Evolutionary conservation across 345 rosid species (phyloP), one percentile per base, ranked within the genome.

Genomic region (Psidium guajava): DNA sequence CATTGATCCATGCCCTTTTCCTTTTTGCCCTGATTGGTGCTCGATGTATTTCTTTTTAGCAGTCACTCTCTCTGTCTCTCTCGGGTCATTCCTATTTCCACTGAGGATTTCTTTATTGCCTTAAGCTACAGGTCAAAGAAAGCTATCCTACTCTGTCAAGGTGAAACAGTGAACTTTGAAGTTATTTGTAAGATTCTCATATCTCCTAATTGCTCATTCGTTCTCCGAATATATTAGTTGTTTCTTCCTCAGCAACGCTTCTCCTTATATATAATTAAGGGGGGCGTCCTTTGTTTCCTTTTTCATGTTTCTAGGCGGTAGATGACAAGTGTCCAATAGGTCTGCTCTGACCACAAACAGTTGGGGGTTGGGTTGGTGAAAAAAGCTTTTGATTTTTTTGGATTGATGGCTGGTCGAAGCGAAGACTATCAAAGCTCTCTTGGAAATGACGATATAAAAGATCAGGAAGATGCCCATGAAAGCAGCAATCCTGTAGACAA

Each of bases 401-500:
- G 27, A 44, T 58, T 42, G 56, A 87, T 87, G 89, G 87, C 86
- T 82, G 85, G 56, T 64, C 57, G 84, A 81, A 82, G 83, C 42
- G 84, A 87, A 80, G 83, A 77, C 69, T 54, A 87, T 64, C 86
- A 18, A 84, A 32, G 18, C 64, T 40, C 55, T 77, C 84, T 87
- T 69, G 86, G 85, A 85, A 85, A 52, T 85, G 58, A 85, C 87
- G 89, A 82, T 75, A 74, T 74, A 82, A 85, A 44, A 16, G 53
- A 73, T 56, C 84, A 6, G 51, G 81, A 58, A 54, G 75, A 77
- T 32, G 85, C 20, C 53, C 88, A 54, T 32, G 83, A 20, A 44
- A 88, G 81, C 27, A 27, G 32, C 83, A 77, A 53, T 69, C 90
- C 87, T 81, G 88, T 81, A 59, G 90, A 85, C 85, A 59, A 88